Evolutionary conservation across 441 rosid species (phyloP), one percentile per base, ranked within the genome.

Genomic region (Croton setiger): DNA sequence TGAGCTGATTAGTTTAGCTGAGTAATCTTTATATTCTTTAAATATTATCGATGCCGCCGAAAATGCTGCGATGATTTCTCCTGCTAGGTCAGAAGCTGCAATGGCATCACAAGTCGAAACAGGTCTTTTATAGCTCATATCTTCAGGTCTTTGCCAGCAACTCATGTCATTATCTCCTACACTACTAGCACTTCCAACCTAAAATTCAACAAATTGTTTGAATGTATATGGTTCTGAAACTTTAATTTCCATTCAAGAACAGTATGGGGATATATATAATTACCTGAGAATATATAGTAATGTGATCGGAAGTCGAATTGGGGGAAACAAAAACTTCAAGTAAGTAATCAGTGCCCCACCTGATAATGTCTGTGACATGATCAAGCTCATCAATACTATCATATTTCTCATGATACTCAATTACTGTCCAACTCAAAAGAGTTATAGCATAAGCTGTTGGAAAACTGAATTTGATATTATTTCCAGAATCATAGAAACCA

Each of bases 121-220:
- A 0, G 82, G 83, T 64, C 90, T 80, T 61, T 13, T 23, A 70
- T 79, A 79, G 64, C 47, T 76, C 88, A 83, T 86, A 71, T 86
- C 87, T 68, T 88, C 93, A 11, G 93, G 91, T 67, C 84, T 83
- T 73, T 83, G 84, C 91, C 90, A 88, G 76, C 89, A 88, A 61
- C 47, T 84, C 37, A 77, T 68, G 52, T 87, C 86, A 27, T 73
- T 76, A 20, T 75, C 61, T 1, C 62, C 75, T 23, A 39, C n/a
- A 1, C 79, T 75, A n/a, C 66, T 55, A 23, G 73, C 58, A 68
- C 76, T 76, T 75, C 90, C 90, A 51, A 86, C 90, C 90, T 88
- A 62, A 54, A 60, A 64, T 63, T 57, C 63, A 48, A 39, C 60
- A 27, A 0, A 53, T 45, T 13, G 66, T 27, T 27, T 27, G 31